phyloP scores from a whole-genome alignment of 1,139 yeast species.

The Kodamaea anthophila region DNA sequence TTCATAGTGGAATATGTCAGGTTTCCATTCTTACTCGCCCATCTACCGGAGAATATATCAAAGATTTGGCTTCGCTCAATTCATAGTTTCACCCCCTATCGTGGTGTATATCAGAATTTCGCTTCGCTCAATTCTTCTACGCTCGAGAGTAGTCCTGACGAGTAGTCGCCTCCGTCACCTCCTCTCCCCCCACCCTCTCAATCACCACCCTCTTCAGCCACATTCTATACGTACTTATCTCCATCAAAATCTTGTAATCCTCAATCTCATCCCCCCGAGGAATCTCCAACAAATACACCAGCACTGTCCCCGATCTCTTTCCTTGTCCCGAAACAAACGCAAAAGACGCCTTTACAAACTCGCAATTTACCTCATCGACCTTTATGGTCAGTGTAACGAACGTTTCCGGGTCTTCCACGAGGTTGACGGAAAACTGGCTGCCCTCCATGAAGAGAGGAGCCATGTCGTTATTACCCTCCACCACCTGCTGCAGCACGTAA shows the following conservation, averaged over 20 bases:
- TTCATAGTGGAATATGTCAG: too few species aligned
- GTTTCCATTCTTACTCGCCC: too few species aligned
- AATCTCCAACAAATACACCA: conserved; percentile 25
- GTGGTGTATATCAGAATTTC: too few species aligned
- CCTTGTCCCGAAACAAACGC: conserved; percentile 24
- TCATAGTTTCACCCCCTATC: too few species aligned
- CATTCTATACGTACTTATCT: conserved; percentile 20
- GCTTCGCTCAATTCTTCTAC: conserved; percentile 2
- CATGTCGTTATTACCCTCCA: background rate
- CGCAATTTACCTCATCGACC: conserved; percentile 5
- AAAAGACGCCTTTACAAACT: conserved; percentile 28
- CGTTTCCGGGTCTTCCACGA: conserved; percentile 10
- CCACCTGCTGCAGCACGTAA: conserved; percentile 6
- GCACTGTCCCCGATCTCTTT: conserved; percentile 28
- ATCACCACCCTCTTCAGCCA: conserved; percentile 7
- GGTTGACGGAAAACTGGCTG: conserved; percentile 22
- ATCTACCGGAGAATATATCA: too few species aligned
- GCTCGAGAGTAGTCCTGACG: background rate
- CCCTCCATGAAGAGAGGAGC: conserved; percentile 19
- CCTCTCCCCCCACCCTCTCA: conserved; percentile 12
- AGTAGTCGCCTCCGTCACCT: conserved; percentile 10
- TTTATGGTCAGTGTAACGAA: conserved; percentile 10
- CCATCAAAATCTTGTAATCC: conserved; percentile 21
- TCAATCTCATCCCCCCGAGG: conserved; percentile 7
- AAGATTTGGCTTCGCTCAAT: too few species aligned